Conservation (phyloP, 225 moss, liverwort and hornwort species). For the Ulota crispa region DNA sequence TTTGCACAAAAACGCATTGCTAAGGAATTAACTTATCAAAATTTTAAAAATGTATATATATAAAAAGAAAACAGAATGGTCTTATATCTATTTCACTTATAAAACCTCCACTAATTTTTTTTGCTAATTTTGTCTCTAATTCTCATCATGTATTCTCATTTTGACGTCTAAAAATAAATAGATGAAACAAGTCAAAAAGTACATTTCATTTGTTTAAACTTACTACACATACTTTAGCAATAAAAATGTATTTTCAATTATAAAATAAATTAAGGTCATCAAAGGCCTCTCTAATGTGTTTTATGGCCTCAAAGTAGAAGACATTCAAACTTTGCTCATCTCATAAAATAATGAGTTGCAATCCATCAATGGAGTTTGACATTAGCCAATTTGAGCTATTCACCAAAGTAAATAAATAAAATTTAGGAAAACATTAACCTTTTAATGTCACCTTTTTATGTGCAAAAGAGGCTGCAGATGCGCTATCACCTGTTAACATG, state of each 20-base stretch:
- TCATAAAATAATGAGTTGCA: not conserved
- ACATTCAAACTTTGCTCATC: not conserved
- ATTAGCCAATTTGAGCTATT: not conserved
- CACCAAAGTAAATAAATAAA: not conserved
- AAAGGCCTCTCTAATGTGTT: too few species aligned
- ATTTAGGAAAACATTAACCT: not conserved
- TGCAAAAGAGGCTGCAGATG: conserved; percentile 40
- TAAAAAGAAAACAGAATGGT: not conserved
- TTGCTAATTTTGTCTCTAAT: too few species aligned
- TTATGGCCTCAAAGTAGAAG: too few species aligned
- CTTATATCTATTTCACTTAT: not conserved
- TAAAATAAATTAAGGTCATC: too few species aligned
- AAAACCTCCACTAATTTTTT: not conserved
- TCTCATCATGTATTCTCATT: too few species aligned
- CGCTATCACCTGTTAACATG: conserved; percentile 57
- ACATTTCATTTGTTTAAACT: too few species aligned
- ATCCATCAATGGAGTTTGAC: not conserved
- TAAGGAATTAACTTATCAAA: not conserved
- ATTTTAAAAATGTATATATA: not conserved
- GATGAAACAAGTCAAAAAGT: too few species aligned
- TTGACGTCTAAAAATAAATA: too few species aligned
- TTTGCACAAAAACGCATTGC: too few species aligned
- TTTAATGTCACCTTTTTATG: conserved; percentile 39
- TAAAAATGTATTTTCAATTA: too few species aligned
- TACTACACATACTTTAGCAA: too few species aligned